Base-by-base conservation (phyloP, 2,329 filamentous ascomycete genomes). In the Sporothrix curviconia region DNA sequence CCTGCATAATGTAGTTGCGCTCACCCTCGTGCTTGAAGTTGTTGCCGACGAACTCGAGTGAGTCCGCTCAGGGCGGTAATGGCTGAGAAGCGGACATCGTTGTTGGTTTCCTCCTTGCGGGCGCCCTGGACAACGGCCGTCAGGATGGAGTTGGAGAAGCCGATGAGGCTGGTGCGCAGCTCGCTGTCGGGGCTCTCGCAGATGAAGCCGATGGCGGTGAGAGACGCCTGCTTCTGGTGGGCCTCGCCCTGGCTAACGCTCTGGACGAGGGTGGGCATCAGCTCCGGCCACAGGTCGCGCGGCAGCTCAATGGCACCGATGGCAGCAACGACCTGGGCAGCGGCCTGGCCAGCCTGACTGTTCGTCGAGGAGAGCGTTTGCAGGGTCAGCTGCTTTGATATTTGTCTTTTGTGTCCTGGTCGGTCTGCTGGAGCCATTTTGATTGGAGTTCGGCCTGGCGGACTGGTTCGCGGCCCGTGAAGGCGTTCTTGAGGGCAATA, bases 1-100 rank as follows among this genome's bases (percentile, higher is more conserved):
- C 94, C 78, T 99, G 94, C 94, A 99, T 99, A 70, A 99, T 99
- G 79, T 97, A 99, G 78, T 99, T 99, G 65, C 94, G 87, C 80
- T 99, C 94, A 67, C 92, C 94, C 75, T 99, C 94, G 68, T 97
- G 94, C 75, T 96, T 95, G 74, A 99, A 99, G 78, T 99, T 99
- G 76, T 90, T 95, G 64, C 91, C 85, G 59, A 99, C 92, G 69
- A 99, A 99, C 74, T 99, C 94, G 60, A 97, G 86, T 39, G 92
- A 96, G 74, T 99, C 94, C n/a, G 66, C 92, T 90, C 44, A 99
- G 86, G 46, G 94, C 94, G 51, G 89, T 89, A 70, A 99, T 94
- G 69, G 94, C 94, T 54, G 94, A 90, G 65, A 91, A 82, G 64
- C 94, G 90, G 60, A 99, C 92, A 69, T 99, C 92, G 65, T 77